Evolutionary conservation across 148 eudicot species (phyloP).

Genomic region (Mesembryanthemum crystallinum): DNA sequence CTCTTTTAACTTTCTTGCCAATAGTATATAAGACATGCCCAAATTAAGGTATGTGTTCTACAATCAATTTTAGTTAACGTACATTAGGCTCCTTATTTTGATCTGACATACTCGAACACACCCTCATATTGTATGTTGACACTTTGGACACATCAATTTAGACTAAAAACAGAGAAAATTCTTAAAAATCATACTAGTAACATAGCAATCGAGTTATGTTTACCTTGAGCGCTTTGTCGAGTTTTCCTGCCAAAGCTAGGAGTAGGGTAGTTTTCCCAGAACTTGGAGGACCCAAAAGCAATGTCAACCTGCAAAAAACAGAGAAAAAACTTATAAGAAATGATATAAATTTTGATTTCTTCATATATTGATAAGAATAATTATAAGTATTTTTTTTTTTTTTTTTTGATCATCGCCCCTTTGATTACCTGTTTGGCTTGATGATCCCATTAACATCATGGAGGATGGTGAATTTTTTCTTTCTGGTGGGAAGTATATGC

Average conservation of each 20-base stretch:
- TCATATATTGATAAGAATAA: too few species aligned
- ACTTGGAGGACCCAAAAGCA: slow-evolving; percentile 76
- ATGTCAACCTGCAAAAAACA: slow-evolving; percentile 46
- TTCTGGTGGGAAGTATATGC: slow-evolving; percentile 40
- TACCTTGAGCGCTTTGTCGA: slow-evolving; percentile 37
- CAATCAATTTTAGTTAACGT: background rate
- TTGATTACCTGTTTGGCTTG: slow-evolving; percentile 55
- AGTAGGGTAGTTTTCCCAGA: slow-evolving; percentile 72
- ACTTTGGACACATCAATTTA: background rate
- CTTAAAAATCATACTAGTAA: background rate
- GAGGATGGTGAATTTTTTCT: slow-evolving; percentile 49
- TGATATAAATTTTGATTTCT: too few species aligned
- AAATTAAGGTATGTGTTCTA: background rate
- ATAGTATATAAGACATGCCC: background rate
- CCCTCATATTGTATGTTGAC: too few species aligned
- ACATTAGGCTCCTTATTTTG: background rate
- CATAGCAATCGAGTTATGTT: background rate
- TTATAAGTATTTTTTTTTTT: background rate
- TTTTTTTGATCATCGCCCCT: background rate
- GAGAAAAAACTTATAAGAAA: too few species aligned
- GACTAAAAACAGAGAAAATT: background rate
- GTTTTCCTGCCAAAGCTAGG: slow-evolving; percentile 65
- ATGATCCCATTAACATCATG: slow-evolving; percentile 54
- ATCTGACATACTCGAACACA: background rate
- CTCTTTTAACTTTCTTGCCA: background rate